Evolutionary conservation across 768 basidiomycete species (phyloP), one percentile per base, ranked within the genome.

Genomic region (Candolleomyces eurysporus): DNA sequence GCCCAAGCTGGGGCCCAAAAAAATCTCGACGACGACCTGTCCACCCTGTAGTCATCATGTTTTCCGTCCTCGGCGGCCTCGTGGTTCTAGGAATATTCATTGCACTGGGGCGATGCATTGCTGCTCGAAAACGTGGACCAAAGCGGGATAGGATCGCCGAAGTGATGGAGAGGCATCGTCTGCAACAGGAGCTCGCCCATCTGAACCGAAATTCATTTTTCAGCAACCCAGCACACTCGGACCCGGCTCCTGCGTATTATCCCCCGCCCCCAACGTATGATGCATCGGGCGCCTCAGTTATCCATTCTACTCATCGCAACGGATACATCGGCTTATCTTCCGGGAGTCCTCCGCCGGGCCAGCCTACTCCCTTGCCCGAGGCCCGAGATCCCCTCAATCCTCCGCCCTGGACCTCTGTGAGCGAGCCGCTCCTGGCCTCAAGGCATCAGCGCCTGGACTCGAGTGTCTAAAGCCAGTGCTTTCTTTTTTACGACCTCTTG

Each of bases 211-310:
- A 76, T 45, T 77, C 78, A 17, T 59, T 65, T 32, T 57, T 70
- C 36, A 69, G 74, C 21, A 66, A 68, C n/a, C 65, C 66, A 39
- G 70, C 73, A 36, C 64, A 72, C 46, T 74, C 66, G 10, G 81
- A 79, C 16, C 82, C 83, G 19, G 80, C 82, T 2, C 84, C 84
- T 48, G 82, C 82, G 1, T 85, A 85, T 67, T 67, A 80, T 52
- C 78, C 77, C n/a, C 77, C 77, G 19, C 84, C 85, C 13, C 78
- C 81, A 5, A 72, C 76, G 4, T 85, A 85, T 65, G 71, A 73
- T 4, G 66, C 43, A 19, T 22, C 48, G 48, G 16, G 40, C 1
- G 46, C 51, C 30, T 45, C 61, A 26, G 43, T 43, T 43, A 10
- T 51, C 9, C 40, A n/a, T 11, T 57, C 45, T 13, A 59, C 51